Percentiles rank a stretch among this genome's conserved stretches.
Evolutionary conservation across 345 rosid species (phyloP).

Genomic region (Moricandia moricandioides): DNA sequence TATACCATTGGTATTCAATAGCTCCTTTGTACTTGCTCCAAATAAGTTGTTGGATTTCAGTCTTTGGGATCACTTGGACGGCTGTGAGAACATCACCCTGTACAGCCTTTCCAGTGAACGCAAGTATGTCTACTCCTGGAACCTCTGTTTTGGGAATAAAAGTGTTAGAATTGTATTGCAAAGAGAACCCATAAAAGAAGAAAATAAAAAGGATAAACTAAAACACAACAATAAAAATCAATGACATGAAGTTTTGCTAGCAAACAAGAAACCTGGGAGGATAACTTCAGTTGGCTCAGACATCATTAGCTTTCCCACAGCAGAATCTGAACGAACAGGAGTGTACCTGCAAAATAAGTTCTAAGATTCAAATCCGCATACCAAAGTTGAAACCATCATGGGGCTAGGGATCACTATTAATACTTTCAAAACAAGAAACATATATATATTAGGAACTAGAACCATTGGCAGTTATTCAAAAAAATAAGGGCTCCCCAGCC

Average conservation of each 20-base stretch:
- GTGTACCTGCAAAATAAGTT: constrained; percentile 59
- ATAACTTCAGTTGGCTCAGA: constrained; percentile 73
- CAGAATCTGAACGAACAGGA: constrained; percentile 94
- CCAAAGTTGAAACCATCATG: constrained; percentile 2
- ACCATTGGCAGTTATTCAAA: not conserved
- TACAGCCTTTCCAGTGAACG: constrained; percentile 87
- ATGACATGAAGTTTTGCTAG: constrained; percentile 9
- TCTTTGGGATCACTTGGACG: constrained; percentile 87
- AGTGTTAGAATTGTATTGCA: constrained; percentile 9
- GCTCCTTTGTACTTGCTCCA: constrained; percentile 92
- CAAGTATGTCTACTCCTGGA: constrained; percentile 75
- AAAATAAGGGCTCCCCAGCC: not conserved
- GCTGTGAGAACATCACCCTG: constrained; percentile 90
- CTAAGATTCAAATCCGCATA: not conserved
- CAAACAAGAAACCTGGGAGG: constrained; percentile 62
- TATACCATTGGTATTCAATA: constrained; percentile 76
- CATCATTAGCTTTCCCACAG: constrained; percentile 67
- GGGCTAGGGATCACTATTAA: not conserved
- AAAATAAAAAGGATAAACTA: not conserved
- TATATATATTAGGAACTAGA: not conserved
- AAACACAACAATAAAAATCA: not conserved
- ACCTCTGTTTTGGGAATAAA: constrained; percentile 51
- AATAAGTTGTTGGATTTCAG: constrained; percentile 65
- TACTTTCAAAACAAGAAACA: not conserved
- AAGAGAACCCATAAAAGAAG: constrained; percentile 4